phyloP scores from a whole-genome alignment of 164 flowering plant species.

The Nymphaea colorata region DNA sequence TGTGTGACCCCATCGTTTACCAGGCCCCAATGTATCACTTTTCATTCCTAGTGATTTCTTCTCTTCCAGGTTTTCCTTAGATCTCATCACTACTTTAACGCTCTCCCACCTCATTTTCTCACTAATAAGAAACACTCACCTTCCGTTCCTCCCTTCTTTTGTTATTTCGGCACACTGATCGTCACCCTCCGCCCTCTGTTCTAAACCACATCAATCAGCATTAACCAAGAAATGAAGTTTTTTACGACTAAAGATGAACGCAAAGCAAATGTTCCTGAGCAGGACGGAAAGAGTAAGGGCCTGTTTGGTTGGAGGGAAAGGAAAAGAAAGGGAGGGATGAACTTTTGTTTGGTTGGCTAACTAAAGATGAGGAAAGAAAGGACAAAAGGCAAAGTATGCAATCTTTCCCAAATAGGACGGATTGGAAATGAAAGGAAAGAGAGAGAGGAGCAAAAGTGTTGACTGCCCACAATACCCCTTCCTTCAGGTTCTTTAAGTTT shows the following conservation, averaged over 20 bases:
- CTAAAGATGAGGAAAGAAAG: too few relatives aligned
- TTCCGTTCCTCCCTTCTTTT: not conserved
- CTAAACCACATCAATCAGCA: not conserved
- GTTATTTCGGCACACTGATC: not conserved
- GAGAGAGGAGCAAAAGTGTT: too few relatives aligned
- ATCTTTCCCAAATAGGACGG: too few relatives aligned
- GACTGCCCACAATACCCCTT: too few relatives aligned
- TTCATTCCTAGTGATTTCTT: conserved; percentile 17
- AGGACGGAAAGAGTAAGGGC: not conserved
- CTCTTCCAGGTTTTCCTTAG: conserved; percentile 17
- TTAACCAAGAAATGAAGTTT: not conserved
- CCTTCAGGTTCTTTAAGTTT: too few relatives aligned
- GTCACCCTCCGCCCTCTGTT: not conserved
- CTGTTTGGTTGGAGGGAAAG: too few relatives aligned
- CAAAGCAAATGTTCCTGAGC: too few relatives aligned
- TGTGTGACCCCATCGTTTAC: conserved; percentile 96
- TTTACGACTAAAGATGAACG: not conserved
- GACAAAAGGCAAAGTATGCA: too few relatives aligned
- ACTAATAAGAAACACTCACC: not conserved
- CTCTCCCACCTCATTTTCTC: conserved; percentile 28
- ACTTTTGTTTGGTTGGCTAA: too few relatives aligned
- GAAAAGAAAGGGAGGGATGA: too few relatives aligned
- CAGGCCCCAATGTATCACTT: conserved; percentile 47
- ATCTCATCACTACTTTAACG: conserved; percentile 10
- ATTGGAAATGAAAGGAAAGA: too few relatives aligned